Evolutionary conservation across 2,329 filamentous ascomycete species (phyloP).

Genomic region (Cladosporium sp.): DNA sequence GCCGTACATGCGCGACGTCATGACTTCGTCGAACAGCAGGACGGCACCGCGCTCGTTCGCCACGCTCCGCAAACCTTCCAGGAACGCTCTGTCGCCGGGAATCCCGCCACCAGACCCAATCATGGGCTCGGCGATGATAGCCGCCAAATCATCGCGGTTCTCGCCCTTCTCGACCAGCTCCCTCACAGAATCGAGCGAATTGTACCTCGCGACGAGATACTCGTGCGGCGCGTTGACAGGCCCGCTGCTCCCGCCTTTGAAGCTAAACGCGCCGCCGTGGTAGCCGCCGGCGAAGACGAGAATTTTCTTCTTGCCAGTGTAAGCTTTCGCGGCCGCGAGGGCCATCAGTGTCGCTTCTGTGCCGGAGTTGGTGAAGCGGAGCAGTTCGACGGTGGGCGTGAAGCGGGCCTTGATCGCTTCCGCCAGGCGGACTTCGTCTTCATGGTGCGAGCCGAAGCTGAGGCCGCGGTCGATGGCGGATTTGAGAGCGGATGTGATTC

Average conservation of each 20-base stretch:
- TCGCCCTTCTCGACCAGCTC: constrained; percentile 31
- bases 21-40: constrained; percentile 68
- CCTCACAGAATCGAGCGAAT: constrained; percentile 52
- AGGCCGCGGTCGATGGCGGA: constrained; percentile 47
- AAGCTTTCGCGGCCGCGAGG: constrained; percentile 50
- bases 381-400: constrained; percentile 42
- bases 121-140: constrained; percentile 64
- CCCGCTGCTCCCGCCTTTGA: constrained; percentile 24
- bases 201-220: constrained; percentile 60
- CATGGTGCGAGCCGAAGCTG: constrained; percentile 52
- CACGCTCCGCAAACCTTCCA: constrained; percentile 47
- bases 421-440: constrained; percentile 51
- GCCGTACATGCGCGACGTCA: constrained; percentile 58
- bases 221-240: constrained; percentile 43
- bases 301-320: constrained; percentile 44
- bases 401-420: constrained; percentile 53
- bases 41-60: constrained; percentile 50
- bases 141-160: constrained; percentile 48
- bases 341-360: constrained; percentile 63
- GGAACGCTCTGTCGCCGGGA: constrained; percentile 48
- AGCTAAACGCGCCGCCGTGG: constrained; percentile 53
- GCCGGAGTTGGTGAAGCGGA: constrained; percentile 62
- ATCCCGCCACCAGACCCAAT: constrained; percentile 61
- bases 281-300: constrained; percentile 51
- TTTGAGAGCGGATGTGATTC: constrained; percentile 48